phyloP scores from a whole-genome alignment of 2,329 filamentous ascomycete species.

The Alternaria infectoria region DNA sequence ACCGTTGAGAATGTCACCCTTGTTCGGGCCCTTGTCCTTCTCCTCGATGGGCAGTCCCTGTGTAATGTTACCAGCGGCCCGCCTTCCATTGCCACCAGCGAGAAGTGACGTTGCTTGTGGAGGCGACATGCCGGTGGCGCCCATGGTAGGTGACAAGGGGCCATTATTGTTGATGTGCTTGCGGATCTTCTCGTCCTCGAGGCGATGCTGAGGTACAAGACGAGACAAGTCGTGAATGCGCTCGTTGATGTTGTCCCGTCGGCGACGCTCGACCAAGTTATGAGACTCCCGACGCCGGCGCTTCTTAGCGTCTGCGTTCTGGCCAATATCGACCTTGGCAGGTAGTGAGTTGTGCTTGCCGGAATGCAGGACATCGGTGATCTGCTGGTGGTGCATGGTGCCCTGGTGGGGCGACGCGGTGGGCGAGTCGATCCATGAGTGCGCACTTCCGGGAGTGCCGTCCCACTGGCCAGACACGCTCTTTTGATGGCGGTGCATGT shows the following conservation, averaged over 20 bases:
- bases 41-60: constrained; percentile 92
- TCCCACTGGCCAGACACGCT: constrained; percentile 90
- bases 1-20: constrained; percentile 97
- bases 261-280: constrained; percentile 92
- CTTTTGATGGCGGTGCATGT: constrained; percentile 74
- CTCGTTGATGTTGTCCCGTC: constrained; percentile 98
- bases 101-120: constrained; percentile 87
- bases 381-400: constrained; percentile 73
- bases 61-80: constrained; percentile 85
- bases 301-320: constrained; percentile 91
- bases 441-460: constrained; percentile 80
- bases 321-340: constrained; percentile 73
- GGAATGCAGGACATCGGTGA: constrained; percentile 83
- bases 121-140: constrained; percentile 69
- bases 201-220: constrained; percentile 86
- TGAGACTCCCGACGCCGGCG: constrained; percentile 91
- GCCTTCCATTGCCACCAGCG: constrained; percentile 81
- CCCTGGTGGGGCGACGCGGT: constrained; percentile 81
- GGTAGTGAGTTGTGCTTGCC: constrained; percentile 89
- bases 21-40: constrained; percentile 98
- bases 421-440: constrained; percentile 86
- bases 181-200: constrained; percentile 96
- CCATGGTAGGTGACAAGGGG: constrained; percentile 82
- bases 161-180: constrained; percentile 94
- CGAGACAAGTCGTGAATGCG: constrained; percentile 95